These are phyloP conservation scores for Ganoderma lucidum DNA, from an alignment of 1,284 basidiomycete genomes.

Conservation along the genomic window DNA sequence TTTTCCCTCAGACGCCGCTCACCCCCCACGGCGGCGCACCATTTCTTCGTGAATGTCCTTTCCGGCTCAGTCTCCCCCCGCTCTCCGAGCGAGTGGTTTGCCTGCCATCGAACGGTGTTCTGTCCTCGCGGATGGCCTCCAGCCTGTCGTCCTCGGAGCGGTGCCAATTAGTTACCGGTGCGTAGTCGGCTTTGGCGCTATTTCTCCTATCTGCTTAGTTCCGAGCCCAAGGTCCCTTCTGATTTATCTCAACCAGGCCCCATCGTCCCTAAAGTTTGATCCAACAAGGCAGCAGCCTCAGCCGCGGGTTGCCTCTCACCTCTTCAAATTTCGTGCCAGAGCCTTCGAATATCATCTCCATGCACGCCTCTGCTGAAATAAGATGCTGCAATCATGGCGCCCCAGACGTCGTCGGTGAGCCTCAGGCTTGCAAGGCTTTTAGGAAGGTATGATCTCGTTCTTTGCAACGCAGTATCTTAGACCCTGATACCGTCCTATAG, in stretches of 20 bases:
- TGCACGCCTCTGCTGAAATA: not conserved
- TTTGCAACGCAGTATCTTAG: not conserved
- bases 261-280: not conserved
- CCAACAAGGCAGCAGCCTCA: not conserved
- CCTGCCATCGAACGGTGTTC: not conserved
- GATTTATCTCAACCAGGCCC: not conserved
- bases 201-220: not conserved
- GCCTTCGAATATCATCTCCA: not conserved
- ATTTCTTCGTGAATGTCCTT: not conserved
- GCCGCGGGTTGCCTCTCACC: not conserved
- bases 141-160: not conserved
- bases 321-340: not conserved
- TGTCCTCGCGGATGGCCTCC: too few relatives aligned
- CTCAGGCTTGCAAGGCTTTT: not conserved
- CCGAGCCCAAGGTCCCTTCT: not conserved
- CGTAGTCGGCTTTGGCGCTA: not conserved
- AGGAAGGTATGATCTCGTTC: not conserved
- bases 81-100: not conserved
- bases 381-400: not conserved
- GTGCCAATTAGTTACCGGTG: slow-evolving; percentile 12
- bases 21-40: slow-evolving; percentile 5
- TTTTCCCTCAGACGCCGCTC: slow-evolving; percentile 14
- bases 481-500: not conserved
- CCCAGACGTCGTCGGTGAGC: not conserved
- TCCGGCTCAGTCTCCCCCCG: not conserved